A percentile compares a stretch with the other conserved stretches of the same genome.
These are phyloP conservation scores for Ceratocystis ficicola DNA, from an alignment of 2,329 filamentous ascomycete genomes.

Conservation along the genomic window DNA sequence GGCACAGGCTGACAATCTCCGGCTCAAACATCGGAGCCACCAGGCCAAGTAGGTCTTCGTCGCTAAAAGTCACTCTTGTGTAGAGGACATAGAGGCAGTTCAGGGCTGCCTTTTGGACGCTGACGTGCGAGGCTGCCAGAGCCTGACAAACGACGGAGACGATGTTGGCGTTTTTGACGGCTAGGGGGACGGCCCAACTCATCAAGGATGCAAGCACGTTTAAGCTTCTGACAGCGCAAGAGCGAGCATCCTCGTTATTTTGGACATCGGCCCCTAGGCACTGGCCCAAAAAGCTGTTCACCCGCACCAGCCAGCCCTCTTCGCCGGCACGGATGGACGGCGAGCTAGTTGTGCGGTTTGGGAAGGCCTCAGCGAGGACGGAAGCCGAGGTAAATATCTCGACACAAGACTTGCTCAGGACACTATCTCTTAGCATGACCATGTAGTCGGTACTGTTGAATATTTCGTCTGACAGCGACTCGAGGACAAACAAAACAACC, in stretches of 20 bases:
- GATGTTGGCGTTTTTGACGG: slow-evolving; percentile 58
- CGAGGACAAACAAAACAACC: slow-evolving; percentile 75
- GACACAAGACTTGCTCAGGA: slow-evolving; percentile 78
- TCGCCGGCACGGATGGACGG: slow-evolving; percentile 61
- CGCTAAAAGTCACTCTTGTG: slow-evolving; percentile 57
- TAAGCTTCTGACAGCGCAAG: slow-evolving; percentile 63
- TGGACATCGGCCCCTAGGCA: slow-evolving; percentile 56
- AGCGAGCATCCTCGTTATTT: slow-evolving; percentile 53
- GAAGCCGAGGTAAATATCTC: slow-evolving; percentile 79
- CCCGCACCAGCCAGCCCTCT: slow-evolving; percentile 76
- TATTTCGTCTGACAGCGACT: slow-evolving; percentile 86
- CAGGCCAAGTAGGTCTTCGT: slow-evolving; percentile 65
- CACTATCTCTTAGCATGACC: slow-evolving; percentile 67
- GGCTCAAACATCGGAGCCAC: slow-evolving; percentile 67
- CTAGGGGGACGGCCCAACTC: slow-evolving; percentile 77
- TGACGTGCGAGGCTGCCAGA: slow-evolving; percentile 56
- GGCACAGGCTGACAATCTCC: slow-evolving; percentile 59
- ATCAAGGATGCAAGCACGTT: slow-evolving; percentile 67
- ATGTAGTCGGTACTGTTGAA: slow-evolving; percentile 84
- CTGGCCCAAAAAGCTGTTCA: slow-evolving; percentile 60
- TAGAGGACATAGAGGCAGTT: slow-evolving; percentile 79
- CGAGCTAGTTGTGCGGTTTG: slow-evolving; percentile 51
- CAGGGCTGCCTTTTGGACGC: slow-evolving; percentile 65
- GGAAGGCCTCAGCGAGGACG: slow-evolving; percentile 64
- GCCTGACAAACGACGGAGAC: slow-evolving; percentile 59